Conservation (phyloP, 805 yeast genomes). For the Wickerhamomyces strasburgensis region DNA sequence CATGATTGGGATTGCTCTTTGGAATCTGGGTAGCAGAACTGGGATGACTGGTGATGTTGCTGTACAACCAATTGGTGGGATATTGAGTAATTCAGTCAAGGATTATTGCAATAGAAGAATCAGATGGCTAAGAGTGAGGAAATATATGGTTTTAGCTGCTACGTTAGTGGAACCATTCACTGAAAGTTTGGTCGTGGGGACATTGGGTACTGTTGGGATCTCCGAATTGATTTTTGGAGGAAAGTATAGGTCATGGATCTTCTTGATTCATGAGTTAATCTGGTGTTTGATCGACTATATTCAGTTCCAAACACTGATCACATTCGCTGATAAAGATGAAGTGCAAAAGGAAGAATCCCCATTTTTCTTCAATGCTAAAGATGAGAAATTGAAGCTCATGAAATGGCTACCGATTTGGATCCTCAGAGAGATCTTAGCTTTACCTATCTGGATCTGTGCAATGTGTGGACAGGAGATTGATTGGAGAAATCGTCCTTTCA, state of each 20-base stretch:
- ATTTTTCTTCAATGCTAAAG: slow-evolving; percentile 24
- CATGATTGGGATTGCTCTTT: slow-evolving; percentile 82
- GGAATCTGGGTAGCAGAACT: slow-evolving; percentile 70
- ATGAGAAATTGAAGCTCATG: slow-evolving; percentile 15
- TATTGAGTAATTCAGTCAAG: slow-evolving; percentile 31
- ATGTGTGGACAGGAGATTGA: slow-evolving; percentile 72
- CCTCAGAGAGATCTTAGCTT: slow-evolving; percentile 64
- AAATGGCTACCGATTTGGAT: slow-evolving; percentile 49
- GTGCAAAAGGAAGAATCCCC: slow-evolving; percentile 19
- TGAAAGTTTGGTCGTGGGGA: slow-evolving; percentile 64
- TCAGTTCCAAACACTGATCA: slow-evolving; percentile 47
- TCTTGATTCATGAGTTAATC: slow-evolving; percentile 45
- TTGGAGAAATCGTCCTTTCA: slow-evolving; percentile 76
- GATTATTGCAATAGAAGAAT: slow-evolving; percentile 67
- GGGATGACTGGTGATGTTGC: slow-evolving; percentile 77
- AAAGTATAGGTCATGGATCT: slow-evolving; percentile 32
- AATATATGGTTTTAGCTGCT: slow-evolving; percentile 82
- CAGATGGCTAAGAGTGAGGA: slow-evolving; percentile 82
- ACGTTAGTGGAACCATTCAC: slow-evolving; percentile 85
- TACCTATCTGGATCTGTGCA: slow-evolving; percentile 81
- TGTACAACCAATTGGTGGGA: slow-evolving; percentile 61
- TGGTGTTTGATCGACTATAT: slow-evolving; percentile 66
- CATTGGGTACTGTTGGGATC: slow-evolving; percentile 58
- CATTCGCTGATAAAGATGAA: slow-evolving; percentile 22
- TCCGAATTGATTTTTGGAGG: slow-evolving; percentile 38